Base-by-base conservation (phyloP, 2,329 filamentous ascomycete genomes). In the Graphilbum sp. region DNA sequence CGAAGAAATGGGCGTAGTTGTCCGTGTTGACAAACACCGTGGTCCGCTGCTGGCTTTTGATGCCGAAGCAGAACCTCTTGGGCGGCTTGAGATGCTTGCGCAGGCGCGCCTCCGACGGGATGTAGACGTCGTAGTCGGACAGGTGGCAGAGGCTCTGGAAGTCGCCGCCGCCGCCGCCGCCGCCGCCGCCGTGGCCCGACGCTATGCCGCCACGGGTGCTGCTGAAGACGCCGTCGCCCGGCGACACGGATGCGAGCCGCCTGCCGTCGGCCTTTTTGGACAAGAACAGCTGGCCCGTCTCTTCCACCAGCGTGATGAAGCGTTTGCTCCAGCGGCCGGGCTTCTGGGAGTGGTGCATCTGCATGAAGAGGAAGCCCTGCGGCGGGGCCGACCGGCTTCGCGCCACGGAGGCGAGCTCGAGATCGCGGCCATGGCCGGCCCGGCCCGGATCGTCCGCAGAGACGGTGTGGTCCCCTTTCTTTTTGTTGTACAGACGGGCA, bases 1-100 rank as follows among this genome's bases (percentile, higher is more conserved):
- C 79, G 59, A 96, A 93, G 58, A 88, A 94, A 52, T 96, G 88
- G 3, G 93, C 81, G 52, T 85, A 96, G 47, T 88, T 88, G 37
- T 82, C 76, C 20, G 78, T 81, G 38, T 79, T 78, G 38, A 85
- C 61, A 50, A 95, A 95, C 50, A 93, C 76, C 41, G 72, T 75
- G 0, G 79, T 79, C 56, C 88, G 93, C 52, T 94, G 79, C 59
- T 94, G 86, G 48, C 83, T 92, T 59, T 94, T 95, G 48, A 96
- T 69, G 1, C 85, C 87, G 50, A 82, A 88, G 58, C 84, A 93
- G 47, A 76, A 68, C 51, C 78, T 81, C 57, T 90, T 93, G 0
- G 88, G 88, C 1, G 86, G 79, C 49, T 79, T 86, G 38, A 95
- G 66, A 45, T 73, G 69, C 50, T 79, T 81, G 29, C 72, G 66